Base-by-base conservation (phyloP, 176 grass and related monocot genomes). In the Guadua angustifolia region DNA sequence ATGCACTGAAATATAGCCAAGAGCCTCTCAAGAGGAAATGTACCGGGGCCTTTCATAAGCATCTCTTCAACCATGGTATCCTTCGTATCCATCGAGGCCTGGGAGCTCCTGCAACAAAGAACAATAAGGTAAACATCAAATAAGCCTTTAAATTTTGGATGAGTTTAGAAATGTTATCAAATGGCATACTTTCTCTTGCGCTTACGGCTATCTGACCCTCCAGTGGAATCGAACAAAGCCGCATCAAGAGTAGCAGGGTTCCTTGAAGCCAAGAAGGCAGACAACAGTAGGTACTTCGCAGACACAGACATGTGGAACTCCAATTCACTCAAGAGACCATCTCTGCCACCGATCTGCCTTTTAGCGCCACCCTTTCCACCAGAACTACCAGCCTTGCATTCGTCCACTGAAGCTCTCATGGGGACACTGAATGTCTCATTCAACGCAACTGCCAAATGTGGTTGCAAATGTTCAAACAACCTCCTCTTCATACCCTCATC, bases 1-100 rank as follows among this genome's bases (percentile, higher is more conserved):
- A 94, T 95, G 66, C 93, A 99, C 81, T 99, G 91, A 83, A 95
- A 99, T 84, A 99, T 99, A 74, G 93, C 96, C 66, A 99, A 84
- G n/a, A 94, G 88, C 68, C 96, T 92, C 85, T 99, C 96, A 59
- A 99, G 85, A 64, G 96, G 96, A 84, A 95, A 99, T 75, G 84
- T 94, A 50, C 93, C 93, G 38, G 91, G 96, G 42, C 96, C 93
- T 77, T 99, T 99, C 84, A 91, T 89, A 84, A 95, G 89, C 77
- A 90, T 85, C 82, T 99, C 96, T 90, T 92, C 91, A 15, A 82
- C 91, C 65, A 83, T 65, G 38, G 56, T 86, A n/a, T 95, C 89
- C 74, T 92, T 92, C 76, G 75, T 82, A 50, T 90, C 82, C 33
- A 94, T 78, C 3, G 88, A 89, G 21, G 91, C 74, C 64, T 92